A percentile compares a stretch with the other conserved stretches of the same genome.
Conservation (phyloP, 495 filamentous ascomycete species). For the Podospora conica region DNA sequence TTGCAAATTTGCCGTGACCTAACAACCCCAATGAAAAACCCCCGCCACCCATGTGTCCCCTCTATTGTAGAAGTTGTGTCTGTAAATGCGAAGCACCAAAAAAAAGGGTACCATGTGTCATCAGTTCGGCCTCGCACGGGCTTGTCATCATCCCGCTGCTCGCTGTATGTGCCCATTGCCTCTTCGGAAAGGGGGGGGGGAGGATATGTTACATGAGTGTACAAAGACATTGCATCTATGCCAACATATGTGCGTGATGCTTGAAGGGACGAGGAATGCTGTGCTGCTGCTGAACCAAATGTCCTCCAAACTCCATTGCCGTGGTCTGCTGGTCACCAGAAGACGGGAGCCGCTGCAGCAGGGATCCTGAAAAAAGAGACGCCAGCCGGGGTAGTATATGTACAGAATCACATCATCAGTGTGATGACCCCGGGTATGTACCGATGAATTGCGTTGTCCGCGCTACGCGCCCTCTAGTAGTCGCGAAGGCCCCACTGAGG, state of each 20-base stretch:
- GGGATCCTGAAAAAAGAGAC: background rate
- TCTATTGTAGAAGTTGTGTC: background rate
- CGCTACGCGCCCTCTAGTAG: slow-evolving; percentile 12
- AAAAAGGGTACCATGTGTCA: background rate
- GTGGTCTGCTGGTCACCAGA: background rate
- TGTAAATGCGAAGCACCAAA: background rate
- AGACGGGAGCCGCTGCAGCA: background rate
- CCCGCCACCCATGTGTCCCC: background rate
- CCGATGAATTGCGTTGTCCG: background rate
- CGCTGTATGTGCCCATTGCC: background rate
- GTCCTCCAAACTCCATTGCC: background rate
- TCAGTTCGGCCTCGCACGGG: background rate
- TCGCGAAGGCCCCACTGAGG: slow-evolving; percentile 69
- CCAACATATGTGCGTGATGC: background rate
- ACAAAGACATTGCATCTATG: background rate
- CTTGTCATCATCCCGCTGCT: background rate
- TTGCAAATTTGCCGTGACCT: background rate
- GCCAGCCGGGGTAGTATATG: slow-evolving; percentile 1
- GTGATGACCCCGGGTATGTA: slow-evolving; percentile 1
- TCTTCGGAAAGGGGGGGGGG: background rate
- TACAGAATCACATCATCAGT: slow-evolving; percentile 5
- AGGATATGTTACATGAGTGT: background rate
- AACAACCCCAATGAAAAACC: background rate
- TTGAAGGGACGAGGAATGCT: background rate
- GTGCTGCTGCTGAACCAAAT: background rate